Percentiles rank a stretch among this genome's conserved stretches.
Conservation (phyloP, 257 asterid species). For the Nicotiana tomentosiformis region DNA sequence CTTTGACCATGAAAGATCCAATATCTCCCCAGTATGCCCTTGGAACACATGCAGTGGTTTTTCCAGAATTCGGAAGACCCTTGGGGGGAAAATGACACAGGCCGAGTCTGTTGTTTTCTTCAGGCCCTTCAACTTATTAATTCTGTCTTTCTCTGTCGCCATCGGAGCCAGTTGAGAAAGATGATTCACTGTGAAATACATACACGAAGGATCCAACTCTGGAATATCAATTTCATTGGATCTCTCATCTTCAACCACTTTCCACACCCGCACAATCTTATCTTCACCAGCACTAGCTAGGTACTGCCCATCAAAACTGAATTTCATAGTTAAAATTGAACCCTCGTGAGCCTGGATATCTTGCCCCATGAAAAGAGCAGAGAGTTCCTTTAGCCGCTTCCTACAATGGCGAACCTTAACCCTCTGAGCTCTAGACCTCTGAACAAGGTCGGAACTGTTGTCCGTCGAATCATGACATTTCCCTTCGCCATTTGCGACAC, state of each 20-base stretch:
- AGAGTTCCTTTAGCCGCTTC: constrained; percentile 64
- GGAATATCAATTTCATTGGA: constrained; percentile 46
- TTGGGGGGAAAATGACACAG: constrained; percentile 70
- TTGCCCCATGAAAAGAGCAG: constrained; percentile 74
- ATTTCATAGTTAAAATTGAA: constrained; percentile 74
- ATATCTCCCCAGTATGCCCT: constrained; percentile 67
- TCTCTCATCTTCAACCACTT: constrained; percentile 79
- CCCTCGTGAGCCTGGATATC: constrained; percentile 85
- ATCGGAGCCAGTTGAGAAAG: constrained; percentile 63
- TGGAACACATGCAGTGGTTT: constrained; percentile 64
- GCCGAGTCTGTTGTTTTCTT: constrained; percentile 67
- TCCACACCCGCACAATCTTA: constrained; percentile 70
- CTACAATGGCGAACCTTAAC: constrained; percentile 52
- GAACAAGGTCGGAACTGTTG: constrained; percentile 15
- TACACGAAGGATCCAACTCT: constrained; percentile 73
- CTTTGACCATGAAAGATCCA: constrained; percentile 85
- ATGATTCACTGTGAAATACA: constrained; percentile 67
- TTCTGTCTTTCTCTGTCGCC: constrained; percentile 45
- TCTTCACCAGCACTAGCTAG: constrained; percentile 92
- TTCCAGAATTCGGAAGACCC: constrained; percentile 68
- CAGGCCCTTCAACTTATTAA: constrained; percentile 30
- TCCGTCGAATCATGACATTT: constrained; percentile 18
- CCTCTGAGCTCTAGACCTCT: constrained; percentile 34
- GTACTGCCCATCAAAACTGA: constrained; percentile 71
- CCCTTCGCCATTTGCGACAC: constrained; percentile 31